These are phyloP conservation scores for Thermothelomyces thermophilus DNA, from an alignment of 2,329 filamentous ascomycete genomes.

Conservation along the genomic window DNA sequence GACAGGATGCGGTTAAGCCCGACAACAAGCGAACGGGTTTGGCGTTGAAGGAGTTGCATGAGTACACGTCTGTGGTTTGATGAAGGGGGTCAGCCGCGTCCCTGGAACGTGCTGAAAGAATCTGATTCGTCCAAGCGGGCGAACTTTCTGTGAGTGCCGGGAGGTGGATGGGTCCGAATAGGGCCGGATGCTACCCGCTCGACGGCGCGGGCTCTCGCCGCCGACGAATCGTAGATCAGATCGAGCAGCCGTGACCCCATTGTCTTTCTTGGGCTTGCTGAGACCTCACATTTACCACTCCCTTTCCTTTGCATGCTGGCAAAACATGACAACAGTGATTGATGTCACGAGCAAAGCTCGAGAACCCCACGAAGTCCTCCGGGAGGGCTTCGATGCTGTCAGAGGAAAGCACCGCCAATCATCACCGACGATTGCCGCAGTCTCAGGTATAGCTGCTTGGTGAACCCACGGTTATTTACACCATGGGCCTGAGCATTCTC, in stretches of 20 bases:
- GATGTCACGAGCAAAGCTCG: neutral
- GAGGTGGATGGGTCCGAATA: slow-evolving; percentile 16
- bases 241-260: neutral
- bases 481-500: too few species aligned
- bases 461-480: too few species aligned
- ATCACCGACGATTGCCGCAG: too few species aligned
- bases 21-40: slow-evolving; percentile 14
- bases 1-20: slow-evolving; percentile 8
- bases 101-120: neutral
- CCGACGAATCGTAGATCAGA: slow-evolving; percentile 1
- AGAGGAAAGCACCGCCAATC: too few species aligned
- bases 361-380: too few species aligned
- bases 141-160: slow-evolving; percentile 5
- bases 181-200: slow-evolving; percentile 22
- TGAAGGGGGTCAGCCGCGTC: slow-evolving; percentile 16
- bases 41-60: slow-evolving; percentile 8
- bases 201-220: slow-evolving; percentile 8
- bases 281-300: neutral
- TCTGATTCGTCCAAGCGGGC: slow-evolving; percentile 21
- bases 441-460: too few species aligned
- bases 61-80: neutral
- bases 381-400: too few species aligned
- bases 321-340: neutral
- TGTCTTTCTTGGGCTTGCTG: neutral
- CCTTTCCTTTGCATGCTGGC: neutral